Evolutionary conservation across 2,329 filamentous ascomycete species (phyloP).

Genomic region (Penicillium sp.): DNA sequence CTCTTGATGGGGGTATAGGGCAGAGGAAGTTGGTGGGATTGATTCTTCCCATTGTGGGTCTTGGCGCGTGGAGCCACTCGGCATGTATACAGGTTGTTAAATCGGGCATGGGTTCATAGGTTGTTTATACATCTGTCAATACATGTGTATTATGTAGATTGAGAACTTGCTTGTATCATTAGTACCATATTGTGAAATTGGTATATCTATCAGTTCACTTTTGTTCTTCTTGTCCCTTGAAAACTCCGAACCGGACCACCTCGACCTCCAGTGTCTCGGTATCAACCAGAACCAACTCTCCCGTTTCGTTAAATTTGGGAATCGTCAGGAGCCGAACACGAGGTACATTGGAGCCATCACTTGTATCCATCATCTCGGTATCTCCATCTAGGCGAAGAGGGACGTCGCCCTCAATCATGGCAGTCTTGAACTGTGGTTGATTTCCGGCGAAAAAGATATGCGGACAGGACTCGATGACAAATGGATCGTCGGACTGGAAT

Average conservation of each 20-base stretch:
- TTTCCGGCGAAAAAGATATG: constrained; percentile 90
- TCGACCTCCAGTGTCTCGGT: constrained; percentile 79
- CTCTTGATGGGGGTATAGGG: neutral
- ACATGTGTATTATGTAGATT: neutral
- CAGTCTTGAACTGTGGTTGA: constrained; percentile 75
- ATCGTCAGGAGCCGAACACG: constrained; percentile 75
- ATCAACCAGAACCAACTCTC: constrained; percentile 80
- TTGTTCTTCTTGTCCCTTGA: constrained; percentile 37
- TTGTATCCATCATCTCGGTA: constrained; percentile 33
- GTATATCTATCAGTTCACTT: constrained; percentile 26
- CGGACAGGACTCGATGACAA: constrained; percentile 79
- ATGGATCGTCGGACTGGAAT: constrained; percentile 89
- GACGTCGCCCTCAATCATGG: constrained; percentile 58
- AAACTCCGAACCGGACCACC: constrained; percentile 59
- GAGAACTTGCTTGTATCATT: constrained; percentile 7
- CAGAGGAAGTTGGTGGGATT: constrained; percentile 1
- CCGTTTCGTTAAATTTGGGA: constrained; percentile 75
- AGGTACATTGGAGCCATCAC: constrained; percentile 60
- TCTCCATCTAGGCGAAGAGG: constrained; percentile 36
- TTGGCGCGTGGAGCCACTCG: constrained; percentile 11
- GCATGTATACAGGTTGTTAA: neutral
- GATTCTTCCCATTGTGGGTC: constrained; percentile 21
- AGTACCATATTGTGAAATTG: constrained; percentile 6
- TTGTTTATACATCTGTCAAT: neutral
- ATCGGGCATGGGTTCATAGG: too few relatives aligned